Evolutionary conservation across 2,329 filamentous ascomycete species (phyloP).

Genomic region (Dactylellina parvicollis): DNA sequence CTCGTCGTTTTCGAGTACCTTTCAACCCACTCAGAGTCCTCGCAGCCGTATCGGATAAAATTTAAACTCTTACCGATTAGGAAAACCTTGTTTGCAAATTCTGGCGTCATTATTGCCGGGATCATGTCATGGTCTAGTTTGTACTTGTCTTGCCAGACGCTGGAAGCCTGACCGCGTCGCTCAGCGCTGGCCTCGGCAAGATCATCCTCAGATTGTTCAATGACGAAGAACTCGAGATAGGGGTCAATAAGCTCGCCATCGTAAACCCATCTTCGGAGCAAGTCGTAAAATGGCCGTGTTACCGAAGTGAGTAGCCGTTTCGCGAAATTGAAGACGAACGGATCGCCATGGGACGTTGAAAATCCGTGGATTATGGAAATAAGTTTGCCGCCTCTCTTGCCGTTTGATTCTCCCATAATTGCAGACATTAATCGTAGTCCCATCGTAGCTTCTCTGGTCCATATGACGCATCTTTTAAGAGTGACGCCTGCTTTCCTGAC

Average conservation of each 20-base stretch:
- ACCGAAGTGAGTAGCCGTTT: slow-evolving; percentile 87
- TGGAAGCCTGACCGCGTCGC: slow-evolving; percentile 75
- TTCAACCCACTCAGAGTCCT: slow-evolving; percentile 93
- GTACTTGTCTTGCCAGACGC: slow-evolving; percentile 98
- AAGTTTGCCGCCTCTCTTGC: slow-evolving; percentile 85
- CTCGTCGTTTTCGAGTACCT: slow-evolving; percentile 92
- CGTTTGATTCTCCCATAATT: slow-evolving; percentile 89
- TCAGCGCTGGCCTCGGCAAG: slow-evolving; percentile 63
- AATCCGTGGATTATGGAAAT: slow-evolving; percentile 94
- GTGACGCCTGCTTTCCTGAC: slow-evolving; percentile 90
- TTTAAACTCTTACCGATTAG: slow-evolving; percentile 97
- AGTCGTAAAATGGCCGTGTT: slow-evolving; percentile 94
- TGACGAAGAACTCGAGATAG: slow-evolving; percentile 93
- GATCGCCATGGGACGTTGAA: slow-evolving; percentile 92
- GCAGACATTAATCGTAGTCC: slow-evolving; percentile 90
- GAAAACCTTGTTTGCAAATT: slow-evolving; percentile 96
- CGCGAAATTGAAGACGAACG: slow-evolving; percentile 91
- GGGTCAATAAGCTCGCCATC: slow-evolving; percentile 98
- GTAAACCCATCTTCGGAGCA: slow-evolving; percentile 96
- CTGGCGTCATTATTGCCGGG: slow-evolving; percentile 88
- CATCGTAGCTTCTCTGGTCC: slow-evolving; percentile 97
- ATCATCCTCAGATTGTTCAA: slow-evolving; percentile 70
- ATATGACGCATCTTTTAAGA: slow-evolving; percentile 92
- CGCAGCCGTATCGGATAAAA: slow-evolving; percentile 95
- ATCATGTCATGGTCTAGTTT: slow-evolving; percentile 85